A percentile compares a stretch with the other conserved stretches of the same genome.
Evolutionary conservation across 148 eudicot genomes (phyloP).

Genomic region (Fagopyrum esculentum): DNA sequence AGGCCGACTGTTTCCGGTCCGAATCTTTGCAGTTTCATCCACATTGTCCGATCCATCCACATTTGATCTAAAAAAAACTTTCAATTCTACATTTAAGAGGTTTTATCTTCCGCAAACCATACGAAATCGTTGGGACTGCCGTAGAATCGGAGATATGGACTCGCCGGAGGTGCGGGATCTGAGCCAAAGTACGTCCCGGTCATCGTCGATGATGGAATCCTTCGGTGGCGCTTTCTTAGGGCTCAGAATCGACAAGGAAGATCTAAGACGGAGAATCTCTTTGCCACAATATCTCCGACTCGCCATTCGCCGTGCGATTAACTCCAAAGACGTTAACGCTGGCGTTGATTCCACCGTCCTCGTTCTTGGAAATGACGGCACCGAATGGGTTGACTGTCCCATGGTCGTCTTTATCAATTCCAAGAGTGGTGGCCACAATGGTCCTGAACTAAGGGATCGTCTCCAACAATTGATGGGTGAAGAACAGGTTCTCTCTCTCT

Average conservation of each 20-base stretch:
- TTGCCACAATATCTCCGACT: too few relatives aligned
- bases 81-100: not conserved
- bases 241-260: too few relatives aligned
- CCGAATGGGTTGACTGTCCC: slow-evolving; percentile 36
- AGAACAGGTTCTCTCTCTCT: slow-evolving; percentile 53
- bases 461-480: slow-evolving; percentile 67
- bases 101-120: too few relatives aligned
- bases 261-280: too few relatives aligned
- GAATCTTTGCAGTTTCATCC: not conserved
- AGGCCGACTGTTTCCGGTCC: too few relatives aligned
- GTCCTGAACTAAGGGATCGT: slow-evolving; percentile 52
- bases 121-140: too few relatives aligned
- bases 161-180: too few relatives aligned
- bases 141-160: too few relatives aligned
- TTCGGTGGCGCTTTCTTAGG: too few relatives aligned
- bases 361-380: slow-evolving; percentile 22
- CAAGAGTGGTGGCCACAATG: slow-evolving; percentile 75
- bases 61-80: not conserved
- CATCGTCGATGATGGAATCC: too few relatives aligned
- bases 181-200: too few relatives aligned
- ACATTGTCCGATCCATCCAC: not conserved
- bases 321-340: slow-evolving; percentile 11
- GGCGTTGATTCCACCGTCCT: slow-evolving; percentile 26
- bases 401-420: slow-evolving; percentile 75
- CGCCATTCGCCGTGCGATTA: too few relatives aligned